phyloP scores from a whole-genome alignment of 2,329 filamentous ascomycete species.

The Chrysoporthe deuterocubensis region DNA sequence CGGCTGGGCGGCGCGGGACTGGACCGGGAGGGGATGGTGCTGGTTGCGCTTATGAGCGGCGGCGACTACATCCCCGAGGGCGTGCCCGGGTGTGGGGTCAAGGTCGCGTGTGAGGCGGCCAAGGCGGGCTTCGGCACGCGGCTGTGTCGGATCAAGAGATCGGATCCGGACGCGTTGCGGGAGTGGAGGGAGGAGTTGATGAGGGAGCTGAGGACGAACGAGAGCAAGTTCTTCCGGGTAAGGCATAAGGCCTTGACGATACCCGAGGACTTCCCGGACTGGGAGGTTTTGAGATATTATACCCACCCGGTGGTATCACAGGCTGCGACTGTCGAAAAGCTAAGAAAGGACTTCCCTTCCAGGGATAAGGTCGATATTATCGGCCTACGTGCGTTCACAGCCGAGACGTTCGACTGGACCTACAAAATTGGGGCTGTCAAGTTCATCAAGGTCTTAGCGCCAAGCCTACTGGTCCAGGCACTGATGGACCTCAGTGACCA shows the following conservation, averaged over 20 bases:
- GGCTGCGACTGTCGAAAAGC: constrained; percentile 55
- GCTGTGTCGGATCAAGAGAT: constrained; percentile 67
- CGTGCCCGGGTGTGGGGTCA: constrained; percentile 84
- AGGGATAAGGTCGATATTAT: constrained; percentile 65
- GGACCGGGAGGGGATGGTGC: constrained; percentile 86
- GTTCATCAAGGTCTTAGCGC: constrained; percentile 79
- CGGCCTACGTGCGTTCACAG: constrained; percentile 73
- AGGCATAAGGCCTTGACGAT: constrained; percentile 76
- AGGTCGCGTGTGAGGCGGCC: constrained; percentile 87
- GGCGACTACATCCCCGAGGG: constrained; percentile 93
- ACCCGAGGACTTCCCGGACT: constrained; percentile 79
- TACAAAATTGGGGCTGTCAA: constrained; percentile 79
- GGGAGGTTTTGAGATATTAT: constrained; percentile 82
- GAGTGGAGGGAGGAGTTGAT: constrained; percentile 74
- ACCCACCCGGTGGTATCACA: constrained; percentile 83
- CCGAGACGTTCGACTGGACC: constrained; percentile 85
- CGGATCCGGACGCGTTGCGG: constrained; percentile 62
- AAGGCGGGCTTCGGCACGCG: constrained; percentile 82
- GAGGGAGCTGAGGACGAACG: constrained; percentile 81
- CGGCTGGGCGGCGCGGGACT: constrained; percentile 57
- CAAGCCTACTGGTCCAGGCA: constrained; percentile 71
- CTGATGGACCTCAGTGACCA: constrained; percentile 43
- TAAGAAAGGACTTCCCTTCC: constrained; percentile 62
- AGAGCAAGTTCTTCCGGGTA: constrained; percentile 77
- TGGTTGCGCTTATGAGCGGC: constrained; percentile 92